Percentiles rank a stretch among this genome's conserved stretches.
Conservation (phyloP, 306 rosid species). For the Sindora glabra region DNA sequence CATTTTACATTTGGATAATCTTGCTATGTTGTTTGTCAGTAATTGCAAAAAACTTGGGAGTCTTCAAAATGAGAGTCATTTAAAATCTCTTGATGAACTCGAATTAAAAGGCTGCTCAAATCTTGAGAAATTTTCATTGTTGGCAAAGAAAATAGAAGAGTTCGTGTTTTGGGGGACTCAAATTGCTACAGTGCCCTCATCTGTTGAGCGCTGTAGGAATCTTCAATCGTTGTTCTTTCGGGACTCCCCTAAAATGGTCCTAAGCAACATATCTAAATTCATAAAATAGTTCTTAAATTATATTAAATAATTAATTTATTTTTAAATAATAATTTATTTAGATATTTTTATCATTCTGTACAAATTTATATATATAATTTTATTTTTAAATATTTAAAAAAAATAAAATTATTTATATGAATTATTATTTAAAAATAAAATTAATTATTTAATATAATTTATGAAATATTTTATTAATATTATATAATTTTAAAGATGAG, state of each 20-base stretch:
- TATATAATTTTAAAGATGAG: too few species aligned
- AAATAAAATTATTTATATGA: too few species aligned
- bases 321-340: too few species aligned
- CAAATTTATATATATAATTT: too few species aligned
- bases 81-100: background rate
- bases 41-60: background rate
- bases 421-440: too few species aligned
- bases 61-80: background rate
- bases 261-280: background rate
- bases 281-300: too few species aligned
- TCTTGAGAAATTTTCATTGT: slow-evolving; percentile 8
- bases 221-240: background rate
- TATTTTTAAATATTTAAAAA: too few species aligned
- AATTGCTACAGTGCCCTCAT: background rate
- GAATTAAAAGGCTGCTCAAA: background rate
- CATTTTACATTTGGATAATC: background rate
- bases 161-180: background rate
- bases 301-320: too few species aligned
- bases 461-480: too few species aligned
- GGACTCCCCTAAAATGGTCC: background rate
- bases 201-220: background rate
- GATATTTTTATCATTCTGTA: too few species aligned
- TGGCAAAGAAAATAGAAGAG: background rate
- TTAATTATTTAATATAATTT: too few species aligned
- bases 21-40: background rate